Evolutionary conservation across 305 asterid species (phyloP).

Genomic region (Fraxinus floribunda): DNA sequence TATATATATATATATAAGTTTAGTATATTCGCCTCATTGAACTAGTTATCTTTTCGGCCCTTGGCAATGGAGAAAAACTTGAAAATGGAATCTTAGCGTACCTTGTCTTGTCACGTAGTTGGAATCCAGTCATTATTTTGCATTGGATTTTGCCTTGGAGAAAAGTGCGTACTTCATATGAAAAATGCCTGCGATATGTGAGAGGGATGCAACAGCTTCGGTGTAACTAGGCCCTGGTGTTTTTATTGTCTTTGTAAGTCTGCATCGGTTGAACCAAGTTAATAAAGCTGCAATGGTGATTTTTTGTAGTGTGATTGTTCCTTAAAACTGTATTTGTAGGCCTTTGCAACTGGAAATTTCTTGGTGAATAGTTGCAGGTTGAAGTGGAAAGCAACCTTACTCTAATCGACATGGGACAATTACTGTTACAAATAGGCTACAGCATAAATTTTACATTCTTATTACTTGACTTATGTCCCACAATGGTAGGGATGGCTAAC

Average conservation of each 20-base stretch:
- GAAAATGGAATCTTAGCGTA: not conserved
- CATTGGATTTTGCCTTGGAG: not conserved
- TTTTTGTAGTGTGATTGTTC: too few relatives aligned
- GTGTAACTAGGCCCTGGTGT: not conserved
- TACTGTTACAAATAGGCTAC: not conserved
- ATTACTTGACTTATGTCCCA: not conserved
- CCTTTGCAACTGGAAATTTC: not conserved
- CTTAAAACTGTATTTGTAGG: not conserved
- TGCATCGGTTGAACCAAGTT: not conserved
- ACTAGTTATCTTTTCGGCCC: not conserved
- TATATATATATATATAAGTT: not conserved
- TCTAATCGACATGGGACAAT: not conserved
- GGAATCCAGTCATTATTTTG: not conserved
- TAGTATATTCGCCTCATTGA: constrained; percentile 8
- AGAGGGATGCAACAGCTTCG: not conserved
- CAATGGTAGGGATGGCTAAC: not conserved
- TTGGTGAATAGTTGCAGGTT: not conserved
- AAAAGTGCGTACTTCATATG: too few relatives aligned
- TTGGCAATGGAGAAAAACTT: not conserved
- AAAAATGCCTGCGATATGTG: not conserved
- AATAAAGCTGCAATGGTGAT: too few relatives aligned
- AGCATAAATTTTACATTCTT: not conserved
- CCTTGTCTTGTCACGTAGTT: not conserved
- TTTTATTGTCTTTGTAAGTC: not conserved
- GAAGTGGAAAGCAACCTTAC: not conserved